These are phyloP conservation scores for Blastomyces silverae DNA, from an alignment of 2,329 filamentous ascomycete species.

Conservation along the genomic window DNA sequence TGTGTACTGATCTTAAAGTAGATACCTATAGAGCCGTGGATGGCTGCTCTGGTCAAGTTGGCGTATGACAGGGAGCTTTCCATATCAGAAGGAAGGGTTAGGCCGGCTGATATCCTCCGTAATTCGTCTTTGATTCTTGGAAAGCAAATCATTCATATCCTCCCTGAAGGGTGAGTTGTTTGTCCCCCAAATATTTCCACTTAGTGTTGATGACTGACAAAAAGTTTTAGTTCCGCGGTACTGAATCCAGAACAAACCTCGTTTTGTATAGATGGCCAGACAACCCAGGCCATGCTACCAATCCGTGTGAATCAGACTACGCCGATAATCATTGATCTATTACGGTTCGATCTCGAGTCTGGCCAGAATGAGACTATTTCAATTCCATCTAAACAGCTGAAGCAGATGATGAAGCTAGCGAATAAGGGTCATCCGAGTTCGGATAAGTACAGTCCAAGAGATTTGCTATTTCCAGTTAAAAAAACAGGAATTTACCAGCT, in stretches of 20 bases:
- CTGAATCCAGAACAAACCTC: constrained; percentile 75
- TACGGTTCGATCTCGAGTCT: constrained; percentile 77
- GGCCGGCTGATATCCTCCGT: constrained; percentile 77
- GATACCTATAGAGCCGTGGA: constrained; percentile 67
- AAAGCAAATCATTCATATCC: constrained; percentile 94
- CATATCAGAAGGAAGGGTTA: constrained; percentile 88
- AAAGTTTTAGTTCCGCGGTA: constrained; percentile 59
- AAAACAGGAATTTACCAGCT: constrained; percentile 84
- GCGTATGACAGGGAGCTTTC: constrained; percentile 90
- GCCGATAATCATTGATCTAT: constrained; percentile 80
- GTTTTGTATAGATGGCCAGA: constrained; percentile 68
- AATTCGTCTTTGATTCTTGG: constrained; percentile 91
- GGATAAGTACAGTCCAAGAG: constrained; percentile 52
- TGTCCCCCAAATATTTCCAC: not conserved
- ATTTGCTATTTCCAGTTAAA: constrained; percentile 67
- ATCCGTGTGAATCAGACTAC: constrained; percentile 91
- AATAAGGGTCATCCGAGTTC: constrained; percentile 51
- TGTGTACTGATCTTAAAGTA: constrained; percentile 30
- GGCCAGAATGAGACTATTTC: constrained; percentile 72
- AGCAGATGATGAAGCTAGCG: constrained; percentile 63
- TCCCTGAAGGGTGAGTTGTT: constrained; percentile 70
- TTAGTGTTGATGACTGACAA: constrained; percentile 26
- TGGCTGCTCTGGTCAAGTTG: constrained; percentile 66
- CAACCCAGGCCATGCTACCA: constrained; percentile 60
- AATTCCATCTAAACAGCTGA: constrained; percentile 66